These are phyloP conservation scores for Drechslerella dactyloides DNA, from an alignment of 2,329 filamentous ascomycete species.

Conservation along the genomic window DNA sequence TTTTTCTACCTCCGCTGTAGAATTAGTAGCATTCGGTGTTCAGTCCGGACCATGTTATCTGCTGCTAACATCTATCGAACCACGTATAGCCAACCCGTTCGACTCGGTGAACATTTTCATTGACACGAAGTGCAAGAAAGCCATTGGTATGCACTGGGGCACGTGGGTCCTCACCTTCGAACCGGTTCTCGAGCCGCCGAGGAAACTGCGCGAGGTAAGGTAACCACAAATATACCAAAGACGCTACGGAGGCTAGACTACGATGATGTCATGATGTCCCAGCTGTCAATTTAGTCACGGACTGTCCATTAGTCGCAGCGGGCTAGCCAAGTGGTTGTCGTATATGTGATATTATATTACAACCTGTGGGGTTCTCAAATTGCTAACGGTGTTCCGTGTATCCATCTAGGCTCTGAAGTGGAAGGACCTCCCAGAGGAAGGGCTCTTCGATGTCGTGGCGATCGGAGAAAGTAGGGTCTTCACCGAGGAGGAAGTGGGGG, in stretches of 20 bases:
- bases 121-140: conserved; percentile 77
- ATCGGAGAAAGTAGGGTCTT: conserved; percentile 85
- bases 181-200: conserved; percentile 82
- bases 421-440: conserved; percentile 71
- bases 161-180: conserved; percentile 86
- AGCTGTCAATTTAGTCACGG: too few species aligned
- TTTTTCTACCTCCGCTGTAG: too few species aligned
- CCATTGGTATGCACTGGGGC: conserved; percentile 86
- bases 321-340: too few species aligned
- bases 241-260: too few species aligned
- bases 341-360: too few species aligned
- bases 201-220: conserved; percentile 66
- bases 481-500: conserved; percentile 57
- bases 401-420: conserved; percentile 66
- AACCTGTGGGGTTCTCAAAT: too few species aligned
- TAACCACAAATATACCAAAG: not conserved
- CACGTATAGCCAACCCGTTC: conserved; percentile 69
- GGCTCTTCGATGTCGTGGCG: conserved; percentile 80
- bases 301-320: too few species aligned
- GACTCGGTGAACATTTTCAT: conserved; percentile 88
- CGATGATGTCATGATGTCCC: too few species aligned
- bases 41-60: not conserved
- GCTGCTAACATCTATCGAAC: conserved; percentile 1
- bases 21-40: too few species aligned
- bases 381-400: not conserved